Evolutionary conservation across 768 basidiomycete genomes (phyloP), one percentile per base, ranked within the genome.

Genomic region (Macrolepiota albuminosa): DNA sequence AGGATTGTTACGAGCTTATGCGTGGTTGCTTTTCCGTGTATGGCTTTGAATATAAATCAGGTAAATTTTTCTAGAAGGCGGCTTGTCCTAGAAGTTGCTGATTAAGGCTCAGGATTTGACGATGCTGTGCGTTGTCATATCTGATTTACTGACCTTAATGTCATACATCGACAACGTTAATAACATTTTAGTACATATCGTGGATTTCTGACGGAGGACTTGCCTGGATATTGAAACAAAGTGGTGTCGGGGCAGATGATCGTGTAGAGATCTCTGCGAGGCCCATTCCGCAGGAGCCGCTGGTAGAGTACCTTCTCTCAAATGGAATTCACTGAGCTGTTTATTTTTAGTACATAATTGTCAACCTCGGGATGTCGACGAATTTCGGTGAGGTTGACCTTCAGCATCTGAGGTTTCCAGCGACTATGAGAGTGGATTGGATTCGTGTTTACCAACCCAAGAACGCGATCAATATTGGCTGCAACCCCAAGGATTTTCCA

Each of bases 401-500:
- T 53, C 72, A 81, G 18, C 77, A 88, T 60, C 75, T 96, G 24
- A 75, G 73, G 18, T 94, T 92, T 75, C 93, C 94, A 8, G 72
- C 86, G 4, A 76, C 68, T 3, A 87, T 97, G 91, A 78, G 75
- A 51, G 77, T 96, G 45, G 93, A 97, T 69, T 97, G 88, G 75
- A 84, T 98, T 57, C 84, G 95, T 26, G 91, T 98, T 8, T 98
- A 97, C 72, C 95, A 97, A 69, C 84, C 84, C 3, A 76, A 80
- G 67, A 71, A 83, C 62, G 69, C 79, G 34, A 78, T 84, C 59
- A 95, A 94, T 69, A 79, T 93, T 54, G 94, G 95, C 16, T 98
- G 95, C 69, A 87, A 91, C 69, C 95, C 95, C 13, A 68, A 73
- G 48, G 81, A 84, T 47, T 89, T 82, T 70, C 95, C 96, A 1